Conservation (phyloP, 148 eudicot genomes). For the Camellia granthamiana region DNA sequence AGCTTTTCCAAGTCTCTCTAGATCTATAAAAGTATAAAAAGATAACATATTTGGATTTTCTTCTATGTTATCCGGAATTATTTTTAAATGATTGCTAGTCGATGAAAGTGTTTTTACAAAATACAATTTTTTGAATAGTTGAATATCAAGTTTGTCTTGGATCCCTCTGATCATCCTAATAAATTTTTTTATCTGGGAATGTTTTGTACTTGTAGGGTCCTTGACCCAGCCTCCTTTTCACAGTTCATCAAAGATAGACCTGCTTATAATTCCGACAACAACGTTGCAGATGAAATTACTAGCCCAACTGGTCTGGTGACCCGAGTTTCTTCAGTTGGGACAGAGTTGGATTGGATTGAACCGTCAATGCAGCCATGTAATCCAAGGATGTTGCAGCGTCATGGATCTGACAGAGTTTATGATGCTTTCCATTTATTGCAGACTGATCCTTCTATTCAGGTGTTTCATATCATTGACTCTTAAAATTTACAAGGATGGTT, state of each 20-base stretch:
- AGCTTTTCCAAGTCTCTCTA: too few relatives aligned
- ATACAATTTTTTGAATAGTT: neutral
- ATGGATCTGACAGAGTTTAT: slow-evolving; percentile 48
- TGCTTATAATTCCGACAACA: slow-evolving; percentile 23
- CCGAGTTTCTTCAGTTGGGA: slow-evolving; percentile 40
- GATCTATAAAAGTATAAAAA: too few relatives aligned
- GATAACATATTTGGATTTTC: too few relatives aligned
- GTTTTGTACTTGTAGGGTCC: slow-evolving; percentile 39
- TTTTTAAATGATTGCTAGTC: neutral
- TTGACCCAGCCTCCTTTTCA: slow-evolving; percentile 28
- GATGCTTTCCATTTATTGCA: slow-evolving; percentile 69
- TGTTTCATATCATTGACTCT: slow-evolving; percentile 14
- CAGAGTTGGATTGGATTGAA: slow-evolving; percentile 65
- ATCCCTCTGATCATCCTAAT: neutral
- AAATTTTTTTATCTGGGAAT: neutral
- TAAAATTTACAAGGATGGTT: neutral
- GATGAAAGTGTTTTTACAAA: neutral
- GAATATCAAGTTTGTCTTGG: neutral
- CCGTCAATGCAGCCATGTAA: slow-evolving; percentile 48
- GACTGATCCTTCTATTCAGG: slow-evolving; percentile 71
- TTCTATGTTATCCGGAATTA: neutral
- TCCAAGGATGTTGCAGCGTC: slow-evolving; percentile 29
- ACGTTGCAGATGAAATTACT: slow-evolving; percentile 18
- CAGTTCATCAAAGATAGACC: slow-evolving; percentile 18
- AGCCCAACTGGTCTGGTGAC: slow-evolving; percentile 21